Base-by-base conservation (phyloP, 768 basidiomycete genomes). In the Leccinum subgranulosum region DNA sequence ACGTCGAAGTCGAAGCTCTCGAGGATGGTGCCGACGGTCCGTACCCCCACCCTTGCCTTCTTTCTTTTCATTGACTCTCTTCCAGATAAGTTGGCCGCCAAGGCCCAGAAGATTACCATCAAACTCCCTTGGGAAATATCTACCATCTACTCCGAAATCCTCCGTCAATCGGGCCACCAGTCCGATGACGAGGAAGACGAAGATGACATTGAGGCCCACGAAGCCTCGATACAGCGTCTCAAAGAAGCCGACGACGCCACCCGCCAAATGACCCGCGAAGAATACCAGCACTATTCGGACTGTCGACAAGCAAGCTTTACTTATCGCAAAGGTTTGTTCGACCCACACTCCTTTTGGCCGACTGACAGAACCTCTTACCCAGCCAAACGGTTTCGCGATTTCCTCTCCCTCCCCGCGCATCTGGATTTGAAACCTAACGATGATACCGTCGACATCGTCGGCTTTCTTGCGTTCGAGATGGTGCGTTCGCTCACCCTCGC, bases 241-340 rank as follows among this genome's bases (percentile, higher is more conserved):
- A 88, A 90, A 87, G 94, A 97, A 81, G 93, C 94, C 3, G 95
- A 98, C 73, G 92, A 31, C 11, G 31, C 31, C 31, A 31, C 31
- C 1, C 82, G 92, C 46, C 85, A 92, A 74, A 98, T 98, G 95
- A 95, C 94, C 9, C 82, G 91, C 64, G 95, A 98, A 70, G 93
- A 98, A 66, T 98, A 98, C 70, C 90, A 95, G 59, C 94, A 95
- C 69, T 98, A 97, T 69, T 94, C 94, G 3, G 94, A 96, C 70
- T 97, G 94, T 75, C 84, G 95, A 57, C 95, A 97, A 71, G 95
- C 95, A 0, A 92, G 92, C 15, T 98, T 98, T 72, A 97, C 95
- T 1, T 97, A 95, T 71, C 86, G 31, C 31, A 31, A 31, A 31
- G 31, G 31, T 92, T 47, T 29, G 76, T 5, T 27, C 3, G 0